A percentile compares a stretch with the other conserved stretches of the same genome.
Evolutionary conservation across 805 yeast genomes (phyloP).

Genomic region (Zygosaccharomyces pseudorouxii): DNA sequence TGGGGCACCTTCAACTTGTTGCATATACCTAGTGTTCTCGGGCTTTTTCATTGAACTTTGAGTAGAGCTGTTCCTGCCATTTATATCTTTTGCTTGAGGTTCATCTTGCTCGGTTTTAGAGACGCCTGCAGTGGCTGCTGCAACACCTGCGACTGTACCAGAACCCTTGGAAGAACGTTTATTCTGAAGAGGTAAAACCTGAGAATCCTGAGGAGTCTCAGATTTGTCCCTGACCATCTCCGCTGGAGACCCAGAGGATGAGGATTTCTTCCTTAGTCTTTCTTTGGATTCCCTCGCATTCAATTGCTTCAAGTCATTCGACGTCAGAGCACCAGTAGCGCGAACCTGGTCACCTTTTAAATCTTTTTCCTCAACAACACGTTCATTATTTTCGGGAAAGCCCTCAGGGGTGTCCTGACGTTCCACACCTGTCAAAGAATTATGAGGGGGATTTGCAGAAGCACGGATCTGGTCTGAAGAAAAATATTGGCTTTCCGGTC

Average conservation of each 20-base stretch:
- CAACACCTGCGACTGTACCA: neutral
- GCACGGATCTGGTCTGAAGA: constrained; percentile 1
- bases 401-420: neutral
- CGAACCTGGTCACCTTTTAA: too few species aligned
- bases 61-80: neutral
- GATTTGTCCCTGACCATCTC: neutral
- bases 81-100: neutral
- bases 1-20: neutral
- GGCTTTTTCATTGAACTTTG: neutral
- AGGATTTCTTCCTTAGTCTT: neutral
- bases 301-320: too few species aligned
- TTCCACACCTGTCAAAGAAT: neutral
- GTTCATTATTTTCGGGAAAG: neutral
- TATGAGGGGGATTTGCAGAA: neutral
- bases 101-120: neutral
- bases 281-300: too few species aligned
- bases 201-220: neutral
- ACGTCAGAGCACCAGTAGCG: too few species aligned
- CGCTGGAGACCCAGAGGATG: neutral
- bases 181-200: neutral
- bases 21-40: neutral
- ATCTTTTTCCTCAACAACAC: neutral
- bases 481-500: neutral
- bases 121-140: neutral
- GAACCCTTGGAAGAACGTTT: neutral